Evolutionary conservation across 805 yeast genomes (phyloP).

Genomic region (Scheffersomyces amazonensis): DNA sequence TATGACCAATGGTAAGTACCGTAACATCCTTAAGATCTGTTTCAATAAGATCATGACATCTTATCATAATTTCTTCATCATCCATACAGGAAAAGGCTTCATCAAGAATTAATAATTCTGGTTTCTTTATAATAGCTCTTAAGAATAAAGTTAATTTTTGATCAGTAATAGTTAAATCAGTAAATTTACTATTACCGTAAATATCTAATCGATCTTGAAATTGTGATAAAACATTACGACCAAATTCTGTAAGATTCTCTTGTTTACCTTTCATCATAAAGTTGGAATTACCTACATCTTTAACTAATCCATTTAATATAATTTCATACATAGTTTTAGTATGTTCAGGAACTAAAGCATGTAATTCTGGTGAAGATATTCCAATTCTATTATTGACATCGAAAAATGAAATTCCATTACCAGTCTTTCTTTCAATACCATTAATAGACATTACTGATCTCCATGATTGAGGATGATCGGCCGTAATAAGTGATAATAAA

Average conservation of each 20-base stretch:
- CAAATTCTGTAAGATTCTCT: conserved; percentile 10
- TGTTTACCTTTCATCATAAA: conserved; percentile 46
- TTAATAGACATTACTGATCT: conserved; percentile 59
- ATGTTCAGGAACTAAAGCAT: conserved; percentile 70
- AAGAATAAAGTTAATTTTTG: conserved; percentile 78
- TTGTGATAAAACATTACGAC: conserved; percentile 13
- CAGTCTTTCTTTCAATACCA: conserved; percentile 70
- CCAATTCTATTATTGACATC: conserved; percentile 80
- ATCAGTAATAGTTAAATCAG: conserved; percentile 58
- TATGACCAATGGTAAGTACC: conserved; percentile 77
- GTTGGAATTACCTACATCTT: conserved; percentile 54
- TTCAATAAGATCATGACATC: conserved; percentile 30
- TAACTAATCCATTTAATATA: conserved; percentile 66
- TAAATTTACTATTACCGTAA: conserved; percentile 41
- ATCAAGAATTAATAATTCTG: conserved; percentile 76
- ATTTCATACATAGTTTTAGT: conserved; percentile 51
- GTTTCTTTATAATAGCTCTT: conserved; percentile 75
- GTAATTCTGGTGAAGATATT: conserved; percentile 88
- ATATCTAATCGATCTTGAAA: conserved; percentile 30
- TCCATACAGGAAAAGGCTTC: conserved; percentile 94
- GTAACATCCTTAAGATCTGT: conserved; percentile 46
- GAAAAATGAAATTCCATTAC: conserved; percentile 68
- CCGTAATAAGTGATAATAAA: conserved; percentile 74
- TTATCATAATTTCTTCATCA: conserved; percentile 37
- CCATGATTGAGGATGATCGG: conserved; percentile 98